Evolutionary conservation across 805 yeast species (phyloP).

Genomic region (Metschnikowia anglica): DNA sequence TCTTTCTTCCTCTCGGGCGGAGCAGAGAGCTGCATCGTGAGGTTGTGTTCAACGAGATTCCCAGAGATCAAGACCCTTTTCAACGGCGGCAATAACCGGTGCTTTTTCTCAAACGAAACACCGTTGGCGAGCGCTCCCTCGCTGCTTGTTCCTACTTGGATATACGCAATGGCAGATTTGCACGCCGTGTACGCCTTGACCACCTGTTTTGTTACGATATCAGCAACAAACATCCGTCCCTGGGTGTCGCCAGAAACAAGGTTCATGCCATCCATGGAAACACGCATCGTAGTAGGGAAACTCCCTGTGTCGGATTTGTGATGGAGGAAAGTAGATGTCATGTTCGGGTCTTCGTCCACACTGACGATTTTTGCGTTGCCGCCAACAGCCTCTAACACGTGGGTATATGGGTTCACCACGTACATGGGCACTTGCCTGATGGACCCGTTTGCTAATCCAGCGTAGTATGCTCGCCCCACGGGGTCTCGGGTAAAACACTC

Average conservation of each 20-base stretch:
- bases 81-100: slow-evolving; percentile 57
- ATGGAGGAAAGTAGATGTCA: slow-evolving; percentile 52
- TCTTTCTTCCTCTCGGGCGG: slow-evolving; percentile 30
- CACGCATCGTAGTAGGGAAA: slow-evolving; percentile 51
- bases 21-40: slow-evolving; percentile 37
- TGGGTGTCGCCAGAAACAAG: slow-evolving; percentile 68
- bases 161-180: slow-evolving; percentile 34
- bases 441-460: slow-evolving; percentile 64
- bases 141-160: slow-evolving; percentile 27
- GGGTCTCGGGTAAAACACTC: slow-evolving; percentile 68
- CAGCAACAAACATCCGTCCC: slow-evolving; percentile 71
- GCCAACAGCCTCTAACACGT: slow-evolving; percentile 58
- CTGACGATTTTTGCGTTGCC: slow-evolving; percentile 54
- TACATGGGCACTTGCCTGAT: slow-evolving; percentile 58
- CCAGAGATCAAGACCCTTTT: slow-evolving; percentile 56
- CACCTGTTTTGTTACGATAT: slow-evolving; percentile 67
- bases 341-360: slow-evolving; percentile 50
- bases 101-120: slow-evolving; percentile 32
- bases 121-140: slow-evolving; percentile 16
- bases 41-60: slow-evolving; percentile 43
- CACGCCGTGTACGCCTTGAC: slow-evolving; percentile 52
- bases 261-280: slow-evolving; percentile 74
- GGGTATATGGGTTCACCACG: slow-evolving; percentile 31
- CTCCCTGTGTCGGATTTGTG: slow-evolving; percentile 28
- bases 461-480: slow-evolving; percentile 70